A percentile compares a stretch with the other conserved stretches of the same genome.
These are phyloP conservation scores for Mucor sp. DNA, from an alignment of 371 early-diverging fungal genomes.

Conservation along the genomic window DNA sequence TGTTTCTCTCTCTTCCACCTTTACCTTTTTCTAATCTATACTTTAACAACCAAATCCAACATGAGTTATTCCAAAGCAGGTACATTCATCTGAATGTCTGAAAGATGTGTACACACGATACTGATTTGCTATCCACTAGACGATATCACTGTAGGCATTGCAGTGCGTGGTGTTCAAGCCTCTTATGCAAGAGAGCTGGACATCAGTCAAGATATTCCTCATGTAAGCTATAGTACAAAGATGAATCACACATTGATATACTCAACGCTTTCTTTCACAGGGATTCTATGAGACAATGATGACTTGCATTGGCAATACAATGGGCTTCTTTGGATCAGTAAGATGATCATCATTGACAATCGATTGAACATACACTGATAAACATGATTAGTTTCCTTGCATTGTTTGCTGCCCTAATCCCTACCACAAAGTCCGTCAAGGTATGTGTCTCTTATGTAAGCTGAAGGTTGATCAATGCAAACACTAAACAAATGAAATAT, in stretches of 20 bases:
- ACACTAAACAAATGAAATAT: not conserved
- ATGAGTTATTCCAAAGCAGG: conserved; percentile 15
- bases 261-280: conserved; percentile 7
- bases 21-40: conserved; percentile 1
- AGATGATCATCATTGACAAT: not conserved
- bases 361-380: not conserved
- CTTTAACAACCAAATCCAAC: not conserved
- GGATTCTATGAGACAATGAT: conserved; percentile 51
- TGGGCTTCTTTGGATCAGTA: conserved; percentile 55
- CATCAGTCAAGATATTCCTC: conserved; percentile 24
- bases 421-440: conserved; percentile 68
- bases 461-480: not conserved
- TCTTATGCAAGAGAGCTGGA: conserved; percentile 39
- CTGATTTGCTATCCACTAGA: conserved; percentile 3
- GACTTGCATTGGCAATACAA: conserved; percentile 45
- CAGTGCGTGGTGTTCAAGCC: conserved; percentile 31
- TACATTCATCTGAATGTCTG: not conserved
- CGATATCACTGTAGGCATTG: conserved; percentile 23
- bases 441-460: conserved; percentile 5
- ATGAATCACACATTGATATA: not conserved
- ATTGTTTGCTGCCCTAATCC: conserved; percentile 77
- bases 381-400: conserved; percentile 35
- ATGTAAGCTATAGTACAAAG: conserved; percentile 21
- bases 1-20: conserved; percentile 2
- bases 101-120: not conserved